phyloP scores from a whole-genome alignment of 83 land plant genomes.

The Thuja plicata region DNA sequence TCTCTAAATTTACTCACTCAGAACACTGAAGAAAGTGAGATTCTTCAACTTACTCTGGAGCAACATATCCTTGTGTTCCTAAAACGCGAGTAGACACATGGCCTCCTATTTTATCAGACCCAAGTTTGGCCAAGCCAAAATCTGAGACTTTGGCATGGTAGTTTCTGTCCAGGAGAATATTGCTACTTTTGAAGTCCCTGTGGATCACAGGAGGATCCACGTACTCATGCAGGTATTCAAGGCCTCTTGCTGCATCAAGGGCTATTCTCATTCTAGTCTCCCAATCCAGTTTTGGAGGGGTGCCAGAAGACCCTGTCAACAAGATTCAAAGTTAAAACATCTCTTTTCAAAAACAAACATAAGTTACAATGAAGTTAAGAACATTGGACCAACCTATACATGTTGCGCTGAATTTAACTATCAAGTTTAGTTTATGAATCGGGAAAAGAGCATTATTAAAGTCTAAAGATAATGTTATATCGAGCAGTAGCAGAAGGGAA shows the following conservation, averaged over 20 bases:
- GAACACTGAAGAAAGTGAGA: not conserved
- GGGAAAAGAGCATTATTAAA: not conserved
- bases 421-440: not conserved
- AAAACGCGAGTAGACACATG: slow-evolving; percentile 76
- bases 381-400: not conserved
- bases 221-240: slow-evolving; percentile 76
- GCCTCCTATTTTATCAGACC: slow-evolving; percentile 67
- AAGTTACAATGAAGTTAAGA: not conserved
- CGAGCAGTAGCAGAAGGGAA: not conserved
- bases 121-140: slow-evolving; percentile 87
- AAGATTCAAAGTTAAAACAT: not conserved
- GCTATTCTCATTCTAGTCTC: slow-evolving; percentile 70
- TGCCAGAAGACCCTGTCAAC: slow-evolving; percentile 32
- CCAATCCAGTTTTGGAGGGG: slow-evolving; percentile 59
- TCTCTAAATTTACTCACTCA: no score
- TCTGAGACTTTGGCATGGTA: slow-evolving; percentile 91
- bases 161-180: slow-evolving; percentile 67
- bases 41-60: slow-evolving; percentile 73
- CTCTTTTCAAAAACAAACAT: not conserved
- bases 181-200: slow-evolving; percentile 82
- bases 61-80: slow-evolving; percentile 92
- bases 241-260: slow-evolving; percentile 74
- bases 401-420: not conserved
- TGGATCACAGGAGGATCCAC: slow-evolving; percentile 74
- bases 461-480: not conserved